Base-by-base conservation (phyloP, 2,329 filamentous ascomycete genomes). In the Talaromyces sp. region DNA sequence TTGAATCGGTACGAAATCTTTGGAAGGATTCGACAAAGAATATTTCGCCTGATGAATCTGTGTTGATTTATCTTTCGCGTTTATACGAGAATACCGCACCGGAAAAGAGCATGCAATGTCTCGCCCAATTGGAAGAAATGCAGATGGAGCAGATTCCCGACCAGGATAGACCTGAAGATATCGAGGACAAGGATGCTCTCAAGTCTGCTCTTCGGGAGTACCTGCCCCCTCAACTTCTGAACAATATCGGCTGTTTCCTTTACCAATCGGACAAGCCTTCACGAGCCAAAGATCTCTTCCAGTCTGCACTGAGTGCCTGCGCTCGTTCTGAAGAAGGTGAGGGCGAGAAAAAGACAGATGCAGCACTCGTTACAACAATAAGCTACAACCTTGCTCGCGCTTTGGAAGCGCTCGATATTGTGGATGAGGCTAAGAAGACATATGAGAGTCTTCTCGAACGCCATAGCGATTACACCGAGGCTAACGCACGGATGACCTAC, bases 211-310 rank as follows among this genome's bases (percentile, higher is more conserved):
- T 96, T 29, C 87, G 92, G 58, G 90, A 92, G 70, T 82, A 88
- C 61, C 80, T 99, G 1, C 90, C 92, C 1, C 94, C 94, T 3
- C 92, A 96, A 70, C 81, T 97, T 2, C 83, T 99, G 50, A 99
- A 97, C 80, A 99, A 99, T 72, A 96, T 97, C 72, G 94, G 91
- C 5, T 97, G 92, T 74, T 97, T 97, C 76, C 86, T 96, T 66
- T 97, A 91, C 66, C 92, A 96, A 71, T 83, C 87, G 2, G 92
- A 96, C 68, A 92, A 91, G 70, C 87, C 89, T 64, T 85, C 88
- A 21, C 81, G 86, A 63, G 92, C 94, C 24, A 88, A 90, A 65
- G 88, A 93, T 56, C 84, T 95, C 77, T 99, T 97, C 72, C 91
- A 99, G 73, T 87, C 90, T n/a, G 94, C 92, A 0, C 79, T 99